Evolutionary conservation across 805 yeast species (phyloP).

Genomic region (Hanseniaspora pseudoguilliermondii): DNA sequence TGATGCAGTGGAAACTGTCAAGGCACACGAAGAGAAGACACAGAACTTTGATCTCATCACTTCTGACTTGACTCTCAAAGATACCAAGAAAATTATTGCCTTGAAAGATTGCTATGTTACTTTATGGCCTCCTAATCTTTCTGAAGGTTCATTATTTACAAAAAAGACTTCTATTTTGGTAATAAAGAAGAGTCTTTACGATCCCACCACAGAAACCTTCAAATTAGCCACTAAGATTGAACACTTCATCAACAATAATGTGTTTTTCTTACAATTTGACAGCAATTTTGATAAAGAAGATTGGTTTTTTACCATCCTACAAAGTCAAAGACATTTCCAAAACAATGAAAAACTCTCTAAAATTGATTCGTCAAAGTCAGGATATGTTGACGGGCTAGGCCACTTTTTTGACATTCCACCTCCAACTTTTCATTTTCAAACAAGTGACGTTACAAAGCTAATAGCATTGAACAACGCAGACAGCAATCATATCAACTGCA

Average conservation of each 20-base stretch:
- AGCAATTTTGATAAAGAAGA: constrained; percentile 78
- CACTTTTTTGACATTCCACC: constrained; percentile 24
- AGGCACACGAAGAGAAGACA: constrained; percentile 27
- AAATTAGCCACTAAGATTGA: not conserved
- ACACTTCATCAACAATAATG: constrained; percentile 1
- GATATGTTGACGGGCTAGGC: constrained; percentile 44
- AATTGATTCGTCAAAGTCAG: constrained; percentile 23
- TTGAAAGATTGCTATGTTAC: constrained; percentile 57
- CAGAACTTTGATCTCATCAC: constrained; percentile 25
- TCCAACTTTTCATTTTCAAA: constrained; percentile 55
- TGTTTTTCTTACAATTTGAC: constrained; percentile 59
- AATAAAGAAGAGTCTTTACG: constrained; percentile 34
- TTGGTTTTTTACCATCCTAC: constrained; percentile 76
- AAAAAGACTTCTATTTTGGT: constrained; percentile 70
- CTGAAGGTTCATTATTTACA: constrained; percentile 68
- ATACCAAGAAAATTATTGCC: constrained; percentile 60
- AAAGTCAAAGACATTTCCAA: constrained; percentile 48
- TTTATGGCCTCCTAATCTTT: constrained; percentile 64
- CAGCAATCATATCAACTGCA: constrained; percentile 68
- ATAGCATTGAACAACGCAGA: constrained; percentile 69
- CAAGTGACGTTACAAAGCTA: constrained; percentile 57
- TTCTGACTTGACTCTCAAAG: not conserved
- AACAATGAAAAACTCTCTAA: constrained; percentile 16
- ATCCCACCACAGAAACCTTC: constrained; percentile 1
- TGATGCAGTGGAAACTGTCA: not conserved